Conservation (phyloP, 1,284 basidiomycete genomes). For the Termitomyces sp. region DNA sequence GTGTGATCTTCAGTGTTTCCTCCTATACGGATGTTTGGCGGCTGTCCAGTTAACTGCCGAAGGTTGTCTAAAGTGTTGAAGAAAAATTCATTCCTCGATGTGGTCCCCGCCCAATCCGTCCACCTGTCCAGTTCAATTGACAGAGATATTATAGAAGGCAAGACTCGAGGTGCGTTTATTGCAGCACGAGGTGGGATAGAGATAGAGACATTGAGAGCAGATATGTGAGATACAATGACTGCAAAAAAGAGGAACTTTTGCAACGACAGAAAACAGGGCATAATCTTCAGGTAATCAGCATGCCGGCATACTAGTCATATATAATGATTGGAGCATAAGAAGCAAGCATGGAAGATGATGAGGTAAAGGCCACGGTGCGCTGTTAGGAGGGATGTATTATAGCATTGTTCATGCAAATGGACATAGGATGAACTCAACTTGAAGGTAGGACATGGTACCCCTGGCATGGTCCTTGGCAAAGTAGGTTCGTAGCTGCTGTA, state of each 20-base stretch:
- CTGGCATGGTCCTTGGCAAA: no score
- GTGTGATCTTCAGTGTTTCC: slow-evolving; percentile 63
- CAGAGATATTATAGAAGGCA: slow-evolving; percentile 49
- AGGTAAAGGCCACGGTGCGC: neutral
- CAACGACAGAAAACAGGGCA: neutral
- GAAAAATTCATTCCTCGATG: slow-evolving; percentile 48
- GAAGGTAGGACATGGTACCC: neutral
- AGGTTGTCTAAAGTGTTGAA: slow-evolving; percentile 53
- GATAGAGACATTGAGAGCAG: slow-evolving; percentile 24
- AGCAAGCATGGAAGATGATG: neutral
- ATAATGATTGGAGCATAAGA: neutral
- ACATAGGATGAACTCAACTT: neutral
- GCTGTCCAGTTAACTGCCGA: slow-evolving; percentile 45
- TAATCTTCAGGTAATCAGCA: neutral
- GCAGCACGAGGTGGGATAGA: slow-evolving; percentile 23
- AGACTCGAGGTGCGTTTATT: slow-evolving; percentile 26
- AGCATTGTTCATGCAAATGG: neutral
- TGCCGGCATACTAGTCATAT: neutral
- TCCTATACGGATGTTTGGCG: slow-evolving; percentile 58
- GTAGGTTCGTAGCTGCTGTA: no score
- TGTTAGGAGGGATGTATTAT: neutral
- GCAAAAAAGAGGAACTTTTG: neutral
- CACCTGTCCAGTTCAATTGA: slow-evolving; percentile 69
- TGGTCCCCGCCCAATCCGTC: slow-evolving; percentile 56
- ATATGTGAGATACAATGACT: neutral